These are phyloP conservation scores for Stylonectria norvegica DNA, from an alignment of 2,329 filamentous ascomycete genomes.

Conservation along the genomic window DNA sequence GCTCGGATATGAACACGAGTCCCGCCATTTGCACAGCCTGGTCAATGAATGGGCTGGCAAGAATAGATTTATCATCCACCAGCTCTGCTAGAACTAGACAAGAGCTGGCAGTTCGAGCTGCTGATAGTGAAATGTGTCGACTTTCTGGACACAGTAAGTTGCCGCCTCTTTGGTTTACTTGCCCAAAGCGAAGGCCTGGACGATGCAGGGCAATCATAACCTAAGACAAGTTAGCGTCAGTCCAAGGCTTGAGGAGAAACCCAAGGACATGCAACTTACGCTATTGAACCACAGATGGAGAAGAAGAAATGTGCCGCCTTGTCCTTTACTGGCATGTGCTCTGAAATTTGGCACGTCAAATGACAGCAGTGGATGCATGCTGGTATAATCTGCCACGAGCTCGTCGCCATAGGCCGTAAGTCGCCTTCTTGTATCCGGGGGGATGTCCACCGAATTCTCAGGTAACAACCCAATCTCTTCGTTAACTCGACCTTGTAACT, in stretches of 20 bases:
- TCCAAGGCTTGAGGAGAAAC: not conserved
- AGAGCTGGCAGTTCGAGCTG: not conserved
- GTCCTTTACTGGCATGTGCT: not conserved
- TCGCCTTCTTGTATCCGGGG: not conserved
- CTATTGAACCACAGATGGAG: not conserved
- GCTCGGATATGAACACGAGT: not conserved
- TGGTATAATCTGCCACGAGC: not conserved
- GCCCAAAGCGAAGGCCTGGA: not conserved
- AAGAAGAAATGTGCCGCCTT: not conserved
- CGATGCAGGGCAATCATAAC: not conserved
- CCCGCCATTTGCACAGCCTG: not conserved
- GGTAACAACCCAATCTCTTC: not conserved
- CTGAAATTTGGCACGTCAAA: not conserved
- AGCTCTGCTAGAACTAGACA: not conserved
- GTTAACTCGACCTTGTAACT: not conserved
- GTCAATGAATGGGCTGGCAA: not conserved
- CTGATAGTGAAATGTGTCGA: not conserved
- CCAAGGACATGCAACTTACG: not conserved
- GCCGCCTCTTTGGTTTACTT: not conserved
- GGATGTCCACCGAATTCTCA: not conserved
- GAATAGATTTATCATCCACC: not conserved
- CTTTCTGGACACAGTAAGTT: not conserved
- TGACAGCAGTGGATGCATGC: not conserved
- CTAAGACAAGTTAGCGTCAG: not conserved
- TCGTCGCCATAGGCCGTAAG: not conserved